phyloP scores from a whole-genome alignment of 768 basidiomycete species.

The Chalciporus pseudorubinellus region DNA sequence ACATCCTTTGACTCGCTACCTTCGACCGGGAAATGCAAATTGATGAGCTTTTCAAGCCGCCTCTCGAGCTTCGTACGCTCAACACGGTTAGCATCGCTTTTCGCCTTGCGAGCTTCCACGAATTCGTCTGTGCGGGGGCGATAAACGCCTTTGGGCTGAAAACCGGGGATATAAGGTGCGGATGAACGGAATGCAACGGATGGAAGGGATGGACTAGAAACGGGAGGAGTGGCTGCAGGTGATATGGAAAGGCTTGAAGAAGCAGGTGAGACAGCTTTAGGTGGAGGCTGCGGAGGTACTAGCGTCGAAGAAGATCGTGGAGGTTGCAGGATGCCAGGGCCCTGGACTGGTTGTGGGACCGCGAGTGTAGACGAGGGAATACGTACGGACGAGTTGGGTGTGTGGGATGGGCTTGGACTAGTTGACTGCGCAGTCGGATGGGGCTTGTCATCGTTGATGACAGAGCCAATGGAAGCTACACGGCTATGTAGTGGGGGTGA shows the following conservation, averaged over 20 bases:
- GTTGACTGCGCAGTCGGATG: neutral
- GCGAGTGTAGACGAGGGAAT: neutral
- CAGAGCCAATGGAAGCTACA: constrained; percentile 33
- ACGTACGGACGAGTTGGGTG: constrained; percentile 2
- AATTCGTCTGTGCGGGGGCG: constrained; percentile 83
- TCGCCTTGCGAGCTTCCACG: constrained; percentile 37
- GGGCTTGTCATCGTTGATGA: constrained; percentile 15
- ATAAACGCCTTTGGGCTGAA: constrained; percentile 88
- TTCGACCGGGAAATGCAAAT: constrained; percentile 57
- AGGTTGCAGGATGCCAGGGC: constrained; percentile 4
- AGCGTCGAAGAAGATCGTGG: constrained; percentile 6
- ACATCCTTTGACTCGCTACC: constrained; percentile 13
- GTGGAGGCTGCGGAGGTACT: constrained; percentile 11
- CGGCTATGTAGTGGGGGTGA: constrained; percentile 28
- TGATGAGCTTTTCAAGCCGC: constrained; percentile 83
- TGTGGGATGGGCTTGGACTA: constrained; percentile 12
- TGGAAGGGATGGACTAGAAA: constrained; percentile 23
- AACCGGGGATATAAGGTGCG: constrained; percentile 84
- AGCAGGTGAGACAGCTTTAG: constrained; percentile 7
- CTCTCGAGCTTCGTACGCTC: constrained; percentile 85
- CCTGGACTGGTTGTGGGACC: neutral
- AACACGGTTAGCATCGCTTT: constrained; percentile 51
- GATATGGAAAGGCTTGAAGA: constrained; percentile 19
- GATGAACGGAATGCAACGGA: constrained; percentile 22
- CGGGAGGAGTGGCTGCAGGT: constrained; percentile 23